Conservation (phyloP, 495 filamentous ascomycete genomes). For the Cudoniella acicularis region DNA sequence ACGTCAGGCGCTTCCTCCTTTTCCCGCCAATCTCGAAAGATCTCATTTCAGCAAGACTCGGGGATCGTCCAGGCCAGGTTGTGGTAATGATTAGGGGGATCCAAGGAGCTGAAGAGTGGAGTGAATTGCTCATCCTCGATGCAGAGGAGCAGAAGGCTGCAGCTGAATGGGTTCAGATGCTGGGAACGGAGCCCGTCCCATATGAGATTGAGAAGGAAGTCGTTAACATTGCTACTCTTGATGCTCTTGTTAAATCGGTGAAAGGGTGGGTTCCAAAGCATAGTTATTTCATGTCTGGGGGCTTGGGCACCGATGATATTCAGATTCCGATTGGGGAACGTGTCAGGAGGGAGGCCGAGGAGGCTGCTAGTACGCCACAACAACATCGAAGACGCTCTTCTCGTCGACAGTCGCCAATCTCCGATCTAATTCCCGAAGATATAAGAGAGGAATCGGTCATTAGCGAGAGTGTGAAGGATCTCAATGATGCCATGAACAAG, state of each 20-base stretch:
- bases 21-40: constrained; percentile 74
- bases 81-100: constrained; percentile 79
- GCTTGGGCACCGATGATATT: neutral
- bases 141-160: constrained; percentile 70
- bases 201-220: constrained; percentile 38
- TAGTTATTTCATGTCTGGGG: neutral
- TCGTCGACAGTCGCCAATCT: neutral
- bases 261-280: neutral
- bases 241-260: neutral
- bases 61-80: constrained; percentile 65
- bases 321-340: constrained; percentile 25
- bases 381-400: neutral
- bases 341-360: constrained; percentile 7
- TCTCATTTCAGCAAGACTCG: constrained; percentile 73
- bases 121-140: constrained; percentile 71
- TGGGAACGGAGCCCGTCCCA: constrained; percentile 73
- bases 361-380: neutral
- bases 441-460: constrained; percentile 11
- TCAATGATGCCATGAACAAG: constrained; percentile 16
- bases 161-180: constrained; percentile 81
- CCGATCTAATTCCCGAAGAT: neutral
- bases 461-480: constrained; percentile 10
- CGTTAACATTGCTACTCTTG: neutral
- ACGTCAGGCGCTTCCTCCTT: constrained; percentile 74
- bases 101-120: constrained; percentile 61